These are phyloP conservation scores for Candida pseudoviswanathii DNA, from an alignment of 1,139 yeast species.

Conservation along the genomic window DNA sequence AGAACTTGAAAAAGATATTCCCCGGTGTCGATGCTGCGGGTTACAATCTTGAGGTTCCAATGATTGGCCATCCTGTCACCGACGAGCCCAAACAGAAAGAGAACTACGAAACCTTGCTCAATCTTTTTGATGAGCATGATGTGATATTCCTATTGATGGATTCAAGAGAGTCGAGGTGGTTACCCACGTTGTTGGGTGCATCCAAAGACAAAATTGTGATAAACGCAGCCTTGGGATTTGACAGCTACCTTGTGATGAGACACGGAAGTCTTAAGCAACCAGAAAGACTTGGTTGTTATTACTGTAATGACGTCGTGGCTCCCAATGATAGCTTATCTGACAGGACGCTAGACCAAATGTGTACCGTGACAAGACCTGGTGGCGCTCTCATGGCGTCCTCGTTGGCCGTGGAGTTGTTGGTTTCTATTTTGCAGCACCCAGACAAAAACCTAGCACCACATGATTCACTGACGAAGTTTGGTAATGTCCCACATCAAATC, in stretches of 20 bases:
- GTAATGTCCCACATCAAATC: slow-evolving; percentile 84
- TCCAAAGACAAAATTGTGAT: slow-evolving; percentile 71
- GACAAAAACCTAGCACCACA: slow-evolving; percentile 50
- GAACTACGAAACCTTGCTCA: slow-evolving; percentile 54
- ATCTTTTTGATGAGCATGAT: slow-evolving; percentile 70
- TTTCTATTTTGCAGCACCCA: slow-evolving; percentile 73
- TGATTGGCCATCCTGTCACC: slow-evolving; percentile 88
- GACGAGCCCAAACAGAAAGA: slow-evolving; percentile 50
- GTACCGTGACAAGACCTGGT: slow-evolving; percentile 97
- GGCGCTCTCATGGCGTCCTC: slow-evolving; percentile 88
- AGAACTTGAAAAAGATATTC: slow-evolving; percentile 65
- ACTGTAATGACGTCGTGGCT: slow-evolving; percentile 93
- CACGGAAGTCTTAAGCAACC: slow-evolving; percentile 58
- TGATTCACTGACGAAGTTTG: slow-evolving; percentile 47
- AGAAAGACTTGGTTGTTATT: slow-evolving; percentile 80
- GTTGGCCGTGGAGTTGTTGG: slow-evolving; percentile 79
- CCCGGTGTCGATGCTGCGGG: slow-evolving; percentile 77
- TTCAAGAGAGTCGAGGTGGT: slow-evolving; percentile 94
- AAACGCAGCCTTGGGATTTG: slow-evolving; percentile 95
- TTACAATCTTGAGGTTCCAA: slow-evolving; percentile 72
- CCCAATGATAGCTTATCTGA: slow-evolving; percentile 86
- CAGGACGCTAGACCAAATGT: slow-evolving; percentile 93
- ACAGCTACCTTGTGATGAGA: slow-evolving; percentile 88
- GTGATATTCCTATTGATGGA: slow-evolving; percentile 82
- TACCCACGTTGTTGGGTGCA: slow-evolving; percentile 81